Percentiles rank a stretch among this genome's conserved stretches.
Conservation (phyloP, 2,329 filamentous ascomycete species). For the Pseudogymnoascus sp. region DNA sequence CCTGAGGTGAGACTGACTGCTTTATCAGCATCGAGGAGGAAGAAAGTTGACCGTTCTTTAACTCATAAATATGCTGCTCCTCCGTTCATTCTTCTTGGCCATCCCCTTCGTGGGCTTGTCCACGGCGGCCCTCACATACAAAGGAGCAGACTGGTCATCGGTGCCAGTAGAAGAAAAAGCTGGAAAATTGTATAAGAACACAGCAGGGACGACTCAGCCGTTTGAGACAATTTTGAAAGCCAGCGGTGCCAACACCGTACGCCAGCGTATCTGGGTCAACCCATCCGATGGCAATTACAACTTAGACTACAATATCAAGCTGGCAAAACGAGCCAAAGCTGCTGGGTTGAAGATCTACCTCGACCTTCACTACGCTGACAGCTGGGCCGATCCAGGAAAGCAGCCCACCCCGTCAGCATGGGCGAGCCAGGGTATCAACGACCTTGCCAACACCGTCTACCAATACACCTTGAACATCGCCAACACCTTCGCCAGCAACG, state of each 20-base stretch:
- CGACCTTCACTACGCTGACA: constrained; percentile 62
- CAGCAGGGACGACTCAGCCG: constrained; percentile 44
- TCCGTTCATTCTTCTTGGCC: not conserved
- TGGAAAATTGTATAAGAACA: constrained; percentile 55
- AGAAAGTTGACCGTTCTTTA: not conserved
- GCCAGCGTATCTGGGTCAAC: constrained; percentile 68
- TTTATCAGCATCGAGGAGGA: not conserved
- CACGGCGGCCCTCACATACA: constrained; percentile 48
- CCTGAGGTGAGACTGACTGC: not conserved
- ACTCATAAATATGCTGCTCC: not conserved
- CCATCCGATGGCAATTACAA: constrained; percentile 59
- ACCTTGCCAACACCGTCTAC: constrained; percentile 57
- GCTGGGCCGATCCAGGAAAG: constrained; percentile 59
- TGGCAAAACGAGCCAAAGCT: constrained; percentile 59
- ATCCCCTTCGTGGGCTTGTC: constrained; percentile 2
- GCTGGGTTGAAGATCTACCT: constrained; percentile 53
- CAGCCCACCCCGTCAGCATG: constrained; percentile 55
- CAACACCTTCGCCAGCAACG: constrained; percentile 52
- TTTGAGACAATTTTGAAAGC: constrained; percentile 58
- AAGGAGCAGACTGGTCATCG: constrained; percentile 67
- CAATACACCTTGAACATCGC: constrained; percentile 61
- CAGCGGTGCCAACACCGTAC: constrained; percentile 62
- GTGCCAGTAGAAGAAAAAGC: constrained; percentile 55
- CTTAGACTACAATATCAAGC: constrained; percentile 61
- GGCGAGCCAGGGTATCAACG: constrained; percentile 49